These are phyloP conservation scores for Gyrodon lividus DNA, from an alignment of 768 basidiomycete genomes.

Conservation along the genomic window DNA sequence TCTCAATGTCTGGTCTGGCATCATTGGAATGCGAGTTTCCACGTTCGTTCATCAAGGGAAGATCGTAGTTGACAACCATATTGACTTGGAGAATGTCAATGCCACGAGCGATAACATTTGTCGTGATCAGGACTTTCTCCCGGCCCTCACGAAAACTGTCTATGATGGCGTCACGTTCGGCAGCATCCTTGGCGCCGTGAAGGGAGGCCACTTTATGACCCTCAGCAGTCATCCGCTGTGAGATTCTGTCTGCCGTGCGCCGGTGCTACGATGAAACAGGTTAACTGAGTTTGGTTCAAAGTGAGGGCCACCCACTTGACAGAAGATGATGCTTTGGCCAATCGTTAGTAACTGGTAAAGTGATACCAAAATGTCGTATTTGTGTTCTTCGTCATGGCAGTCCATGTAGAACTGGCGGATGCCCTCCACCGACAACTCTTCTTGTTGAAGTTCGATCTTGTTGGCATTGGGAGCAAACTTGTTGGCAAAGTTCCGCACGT, in stretches of 20 bases:
- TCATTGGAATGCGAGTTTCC: slow-evolving; percentile 43
- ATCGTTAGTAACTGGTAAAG: slow-evolving; percentile 90
- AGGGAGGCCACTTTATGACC: slow-evolving; percentile 96
- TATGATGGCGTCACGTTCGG: slow-evolving; percentile 88
- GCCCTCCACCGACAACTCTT: slow-evolving; percentile 90
- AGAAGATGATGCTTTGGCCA: slow-evolving; percentile 99
- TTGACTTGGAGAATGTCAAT: slow-evolving; percentile 99
- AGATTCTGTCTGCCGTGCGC: slow-evolving; percentile 90
- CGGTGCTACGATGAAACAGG: slow-evolving; percentile 55
- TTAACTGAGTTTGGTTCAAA: background rate
- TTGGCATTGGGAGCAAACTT: slow-evolving; percentile 94
- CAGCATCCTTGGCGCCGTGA: slow-evolving; percentile 90
- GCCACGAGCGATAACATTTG: slow-evolving; percentile 96
- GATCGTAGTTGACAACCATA: slow-evolving; percentile 99
- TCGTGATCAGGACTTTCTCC: slow-evolving; percentile 97
- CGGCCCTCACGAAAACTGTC: slow-evolving; percentile 95
- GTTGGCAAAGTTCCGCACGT: slow-evolving; percentile 86
- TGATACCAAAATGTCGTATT: slow-evolving; percentile 92
- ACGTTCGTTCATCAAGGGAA: slow-evolving; percentile 82
- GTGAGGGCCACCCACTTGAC: slow-evolving; percentile 57
- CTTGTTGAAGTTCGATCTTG: slow-evolving; percentile 92
- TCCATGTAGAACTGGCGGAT: slow-evolving; percentile 99
- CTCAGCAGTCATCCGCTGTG: slow-evolving; percentile 84
- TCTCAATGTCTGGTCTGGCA: slow-evolving; percentile 84
- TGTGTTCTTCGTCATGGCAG: slow-evolving; percentile 85